A percentile compares a stretch with the other conserved stretches of the same genome.
Evolutionary conservation across 805 yeast genomes (phyloP).

Genomic region (Pichia thaimueangensis): DNA sequence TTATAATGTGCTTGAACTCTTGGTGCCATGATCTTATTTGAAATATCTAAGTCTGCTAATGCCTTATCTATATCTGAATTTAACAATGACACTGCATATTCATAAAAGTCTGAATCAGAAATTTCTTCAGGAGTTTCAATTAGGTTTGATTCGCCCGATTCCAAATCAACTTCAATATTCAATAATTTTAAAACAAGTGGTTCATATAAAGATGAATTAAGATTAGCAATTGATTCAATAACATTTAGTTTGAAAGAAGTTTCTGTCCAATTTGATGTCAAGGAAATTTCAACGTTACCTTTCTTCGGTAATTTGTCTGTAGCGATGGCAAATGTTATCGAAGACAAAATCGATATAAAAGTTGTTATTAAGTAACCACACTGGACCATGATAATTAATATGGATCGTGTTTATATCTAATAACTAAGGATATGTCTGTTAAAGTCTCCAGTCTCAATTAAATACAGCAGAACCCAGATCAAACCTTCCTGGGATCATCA

Average conservation of each 20-base stretch:
- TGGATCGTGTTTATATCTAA: too few species aligned
- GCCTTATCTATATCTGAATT: conserved; percentile 10
- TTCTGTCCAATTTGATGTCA: conserved; percentile 35
- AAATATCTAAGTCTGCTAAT: conserved; percentile 38
- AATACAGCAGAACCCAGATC: too few species aligned
- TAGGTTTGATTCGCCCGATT: conserved; percentile 4
- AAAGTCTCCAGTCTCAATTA: too few species aligned
- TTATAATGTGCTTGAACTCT: conserved; percentile 58
- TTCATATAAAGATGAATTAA: conserved; percentile 33
- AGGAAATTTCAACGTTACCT: conserved; percentile 23
- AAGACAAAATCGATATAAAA: too few species aligned
- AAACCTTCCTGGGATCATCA: too few species aligned
- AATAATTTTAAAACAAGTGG: conserved; percentile 28
- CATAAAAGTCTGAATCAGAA: conserved; percentile 25
- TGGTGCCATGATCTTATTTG: conserved; percentile 49
- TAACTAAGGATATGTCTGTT: too few species aligned
- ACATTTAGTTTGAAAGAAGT: conserved; percentile 39
- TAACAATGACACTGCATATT: conserved; percentile 16
- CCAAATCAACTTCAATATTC: conserved; percentile 20
- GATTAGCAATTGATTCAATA: conserved; percentile 33
- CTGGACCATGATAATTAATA: too few species aligned
- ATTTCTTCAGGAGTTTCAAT: conserved; percentile 21
- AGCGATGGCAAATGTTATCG: too few species aligned
- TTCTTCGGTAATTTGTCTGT: not conserved
- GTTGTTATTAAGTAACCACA: too few species aligned